phyloP scores from a whole-genome alignment of 257 asterid genomes.

The Forsythia viridissima region DNA sequence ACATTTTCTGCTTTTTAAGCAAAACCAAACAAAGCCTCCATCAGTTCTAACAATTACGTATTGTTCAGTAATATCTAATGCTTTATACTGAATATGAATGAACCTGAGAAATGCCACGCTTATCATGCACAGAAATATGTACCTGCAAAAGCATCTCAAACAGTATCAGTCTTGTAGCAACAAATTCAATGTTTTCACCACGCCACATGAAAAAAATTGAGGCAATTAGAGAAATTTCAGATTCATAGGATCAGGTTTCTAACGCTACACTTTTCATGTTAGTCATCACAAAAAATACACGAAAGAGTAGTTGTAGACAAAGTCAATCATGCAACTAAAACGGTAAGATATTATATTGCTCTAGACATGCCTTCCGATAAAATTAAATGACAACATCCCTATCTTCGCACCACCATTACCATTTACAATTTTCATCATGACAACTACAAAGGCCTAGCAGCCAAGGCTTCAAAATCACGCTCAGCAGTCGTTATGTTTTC shows the following conservation, averaged over 20 bases:
- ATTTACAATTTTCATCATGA: neutral
- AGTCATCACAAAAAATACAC: neutral
- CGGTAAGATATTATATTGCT: neutral
- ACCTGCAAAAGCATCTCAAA: neutral
- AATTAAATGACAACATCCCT: neutral
- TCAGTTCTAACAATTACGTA: too few relatives aligned
- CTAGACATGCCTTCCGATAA: neutral
- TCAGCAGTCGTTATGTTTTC: slow-evolving; percentile 25
- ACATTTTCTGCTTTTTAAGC: too few relatives aligned
- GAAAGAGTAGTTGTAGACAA: neutral
- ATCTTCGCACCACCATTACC: neutral
- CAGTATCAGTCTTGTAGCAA: neutral
- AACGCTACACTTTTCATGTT: neutral
- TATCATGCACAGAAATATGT: neutral
- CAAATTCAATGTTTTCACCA: neutral
- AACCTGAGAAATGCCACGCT: neutral
- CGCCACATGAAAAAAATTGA: neutral
- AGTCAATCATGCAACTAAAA: neutral
- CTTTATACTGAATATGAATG: neutral
- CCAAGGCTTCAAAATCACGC: slow-evolving; percentile 31
- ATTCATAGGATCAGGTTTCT: neutral
- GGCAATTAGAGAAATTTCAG: neutral
- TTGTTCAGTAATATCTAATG: too few relatives aligned
- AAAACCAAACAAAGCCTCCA: too few relatives aligned
- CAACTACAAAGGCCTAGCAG: slow-evolving; percentile 10